Evolutionary conservation across 208 protist genomes (phyloP).

Genomic region (Acanthamoeba castellanii): DNA sequence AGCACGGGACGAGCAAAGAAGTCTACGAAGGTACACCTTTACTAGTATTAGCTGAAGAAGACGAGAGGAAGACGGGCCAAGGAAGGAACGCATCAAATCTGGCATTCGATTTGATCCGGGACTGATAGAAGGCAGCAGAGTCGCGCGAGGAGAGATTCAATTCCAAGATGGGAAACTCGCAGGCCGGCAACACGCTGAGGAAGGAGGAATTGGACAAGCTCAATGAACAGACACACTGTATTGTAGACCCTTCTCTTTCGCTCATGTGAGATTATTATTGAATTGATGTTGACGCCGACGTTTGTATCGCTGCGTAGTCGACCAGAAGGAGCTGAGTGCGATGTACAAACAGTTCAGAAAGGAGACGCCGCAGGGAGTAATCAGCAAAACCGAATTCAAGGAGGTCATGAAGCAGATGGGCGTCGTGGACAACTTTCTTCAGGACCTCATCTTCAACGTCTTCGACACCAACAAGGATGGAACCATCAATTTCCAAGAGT

Average conservation of each 20-base stretch:
- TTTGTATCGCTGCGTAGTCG: not conserved
- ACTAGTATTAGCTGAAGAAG: not conserved
- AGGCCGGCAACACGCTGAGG: slow-evolving; percentile 40
- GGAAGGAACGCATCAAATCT: not conserved
- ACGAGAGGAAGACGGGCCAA: not conserved
- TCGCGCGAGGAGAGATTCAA: not conserved
- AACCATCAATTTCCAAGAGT: slow-evolving; percentile 86
- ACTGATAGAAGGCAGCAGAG: no score
- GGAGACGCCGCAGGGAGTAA: slow-evolving; percentile 81
- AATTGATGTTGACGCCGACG: not conserved
- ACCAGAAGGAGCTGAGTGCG: slow-evolving; percentile 80
- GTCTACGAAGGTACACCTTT: no score
- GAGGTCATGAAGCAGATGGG: slow-evolving; percentile 82
- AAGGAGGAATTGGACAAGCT: slow-evolving; percentile 67
- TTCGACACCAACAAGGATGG: slow-evolving; percentile 86
- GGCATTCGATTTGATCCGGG: not conserved
- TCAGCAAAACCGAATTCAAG: slow-evolving; percentile 81
- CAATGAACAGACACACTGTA: slow-evolving; percentile 55
- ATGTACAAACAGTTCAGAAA: slow-evolving; percentile 86
- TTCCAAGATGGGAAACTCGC: slow-evolving; percentile 56
- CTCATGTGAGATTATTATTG: not conserved
- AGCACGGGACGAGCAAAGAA: no score
- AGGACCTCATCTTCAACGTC: slow-evolving; percentile 82
- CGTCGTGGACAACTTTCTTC: slow-evolving; percentile 71
- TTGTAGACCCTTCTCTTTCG: not conserved